A percentile compares a stretch with the other conserved stretches of the same genome.
Evolutionary conservation across 306 rosid genomes (phyloP).

Genomic region (Dalbergia oliveri): DNA sequence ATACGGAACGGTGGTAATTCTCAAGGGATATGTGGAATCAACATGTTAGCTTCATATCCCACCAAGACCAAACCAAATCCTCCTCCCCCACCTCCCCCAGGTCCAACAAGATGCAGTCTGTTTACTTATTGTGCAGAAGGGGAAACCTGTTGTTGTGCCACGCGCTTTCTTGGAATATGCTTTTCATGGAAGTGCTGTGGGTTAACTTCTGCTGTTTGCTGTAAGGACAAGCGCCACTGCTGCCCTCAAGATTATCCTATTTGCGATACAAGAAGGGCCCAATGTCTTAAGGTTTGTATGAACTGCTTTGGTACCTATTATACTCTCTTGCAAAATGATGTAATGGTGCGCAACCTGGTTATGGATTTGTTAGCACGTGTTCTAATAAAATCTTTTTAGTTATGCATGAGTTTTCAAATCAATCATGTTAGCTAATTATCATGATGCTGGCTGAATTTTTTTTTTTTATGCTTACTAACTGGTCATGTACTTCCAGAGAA

Average conservation of each 20-base stretch:
- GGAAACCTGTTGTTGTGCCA: slow-evolving; percentile 85
- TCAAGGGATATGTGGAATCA: slow-evolving; percentile 86
- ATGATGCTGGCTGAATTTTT: not conserved
- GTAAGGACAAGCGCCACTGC: slow-evolving; percentile 75
- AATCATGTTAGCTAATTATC: slow-evolving; percentile 18
- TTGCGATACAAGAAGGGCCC: slow-evolving; percentile 54
- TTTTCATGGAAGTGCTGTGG: slow-evolving; percentile 73
- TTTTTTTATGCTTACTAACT: slow-evolving; percentile 25
- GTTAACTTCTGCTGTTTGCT: slow-evolving; percentile 69
- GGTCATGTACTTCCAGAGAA: slow-evolving; percentile 52
- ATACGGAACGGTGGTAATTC: slow-evolving; percentile 62
- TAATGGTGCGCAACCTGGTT: not conserved
- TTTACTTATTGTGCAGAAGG: slow-evolving; percentile 70
- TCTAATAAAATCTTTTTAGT: not conserved
- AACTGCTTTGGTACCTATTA: slow-evolving; percentile 4
- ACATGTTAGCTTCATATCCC: slow-evolving; percentile 87
- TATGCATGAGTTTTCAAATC: slow-evolving; percentile 22
- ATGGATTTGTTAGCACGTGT: slow-evolving; percentile 14
- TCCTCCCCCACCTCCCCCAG: slow-evolving; percentile 79
- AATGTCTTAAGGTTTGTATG: slow-evolving; percentile 78
- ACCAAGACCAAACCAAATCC: slow-evolving; percentile 80
- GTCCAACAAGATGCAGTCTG: slow-evolving; percentile 68
- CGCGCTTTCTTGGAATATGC: slow-evolving; percentile 72
- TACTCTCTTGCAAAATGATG: not conserved
- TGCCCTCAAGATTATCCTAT: slow-evolving; percentile 86